Evolutionary conservation across 148 eudicot genomes (phyloP).

Genomic region (Amaranthus cruentus): DNA sequence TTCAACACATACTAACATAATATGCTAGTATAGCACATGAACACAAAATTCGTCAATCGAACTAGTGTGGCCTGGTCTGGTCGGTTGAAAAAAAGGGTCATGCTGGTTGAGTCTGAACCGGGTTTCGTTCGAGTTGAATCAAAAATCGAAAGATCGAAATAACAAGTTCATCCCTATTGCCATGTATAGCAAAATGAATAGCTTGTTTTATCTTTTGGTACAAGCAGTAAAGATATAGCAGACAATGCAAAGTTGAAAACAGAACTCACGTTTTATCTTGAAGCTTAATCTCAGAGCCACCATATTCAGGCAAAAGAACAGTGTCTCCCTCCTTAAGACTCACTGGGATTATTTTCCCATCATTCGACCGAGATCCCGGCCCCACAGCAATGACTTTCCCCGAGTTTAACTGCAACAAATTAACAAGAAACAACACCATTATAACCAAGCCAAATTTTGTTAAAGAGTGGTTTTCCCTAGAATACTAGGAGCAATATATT

Average conservation of each 20-base stretch:
- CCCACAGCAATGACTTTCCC: constrained; percentile 79
- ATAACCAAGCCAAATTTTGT: background rate
- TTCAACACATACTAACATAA: too few relatives aligned
- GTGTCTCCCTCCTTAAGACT: constrained; percentile 72
- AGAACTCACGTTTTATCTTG: constrained; percentile 64
- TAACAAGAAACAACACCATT: background rate
- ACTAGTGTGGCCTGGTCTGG: too few relatives aligned
- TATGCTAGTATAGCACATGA: too few relatives aligned
- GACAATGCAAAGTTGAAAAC: background rate
- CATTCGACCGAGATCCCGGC: constrained; percentile 45
- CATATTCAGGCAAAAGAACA: constrained; percentile 74
- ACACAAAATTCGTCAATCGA: too few relatives aligned
- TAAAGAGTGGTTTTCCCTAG: background rate
- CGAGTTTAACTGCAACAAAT: constrained; percentile 49
- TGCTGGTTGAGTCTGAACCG: too few relatives aligned
- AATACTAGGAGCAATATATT: background rate
- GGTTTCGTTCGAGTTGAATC: too few relatives aligned
- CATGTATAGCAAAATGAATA: too few relatives aligned
- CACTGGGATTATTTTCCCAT: constrained; percentile 55
- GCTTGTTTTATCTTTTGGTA: background rate
- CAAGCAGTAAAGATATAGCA: background rate
- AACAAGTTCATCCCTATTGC: too few relatives aligned
- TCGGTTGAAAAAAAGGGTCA: too few relatives aligned
- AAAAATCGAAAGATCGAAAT: too few relatives aligned
- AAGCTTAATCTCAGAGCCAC: constrained; percentile 65